Evolutionary conservation across 129 eudicot species (phyloP).

Genomic region (Silybum marianum): DNA sequence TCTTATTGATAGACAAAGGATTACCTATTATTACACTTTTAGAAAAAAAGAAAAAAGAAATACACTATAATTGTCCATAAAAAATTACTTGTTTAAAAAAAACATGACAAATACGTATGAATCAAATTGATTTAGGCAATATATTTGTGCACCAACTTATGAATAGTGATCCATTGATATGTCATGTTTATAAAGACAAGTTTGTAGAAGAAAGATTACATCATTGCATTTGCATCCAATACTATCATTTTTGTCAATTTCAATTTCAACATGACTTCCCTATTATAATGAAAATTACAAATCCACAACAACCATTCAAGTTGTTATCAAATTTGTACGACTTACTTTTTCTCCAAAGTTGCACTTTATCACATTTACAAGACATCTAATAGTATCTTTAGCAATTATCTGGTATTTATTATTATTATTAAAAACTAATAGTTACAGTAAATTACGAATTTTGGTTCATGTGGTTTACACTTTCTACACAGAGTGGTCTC

Average conservation of each 20-base stretch:
- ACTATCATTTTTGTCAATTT: conserved; percentile 18
- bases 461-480: no score
- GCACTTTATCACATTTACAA: background rate
- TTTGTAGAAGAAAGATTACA: background rate
- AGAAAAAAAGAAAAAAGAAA: no score
- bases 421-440: background rate
- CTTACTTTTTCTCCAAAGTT: background rate
- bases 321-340: background rate
- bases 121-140: background rate
- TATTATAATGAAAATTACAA: background rate
- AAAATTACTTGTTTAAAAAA: background rate
- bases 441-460: no score
- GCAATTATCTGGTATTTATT: background rate
- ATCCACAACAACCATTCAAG: background rate
- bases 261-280: conserved; percentile 11
- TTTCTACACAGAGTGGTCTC: no score
- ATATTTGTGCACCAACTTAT: background rate
- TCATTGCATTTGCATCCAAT: background rate
- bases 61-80: background rate
- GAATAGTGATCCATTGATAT: background rate
- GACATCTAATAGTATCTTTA: no score
- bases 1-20: no score
- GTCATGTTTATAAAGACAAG: background rate
- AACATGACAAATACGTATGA: background rate
- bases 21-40: no score